Percentiles rank a stretch among this genome's conserved stretches.
Conservation (phyloP, 495 filamentous ascomycete genomes). For the Bryoglossum gracile region DNA sequence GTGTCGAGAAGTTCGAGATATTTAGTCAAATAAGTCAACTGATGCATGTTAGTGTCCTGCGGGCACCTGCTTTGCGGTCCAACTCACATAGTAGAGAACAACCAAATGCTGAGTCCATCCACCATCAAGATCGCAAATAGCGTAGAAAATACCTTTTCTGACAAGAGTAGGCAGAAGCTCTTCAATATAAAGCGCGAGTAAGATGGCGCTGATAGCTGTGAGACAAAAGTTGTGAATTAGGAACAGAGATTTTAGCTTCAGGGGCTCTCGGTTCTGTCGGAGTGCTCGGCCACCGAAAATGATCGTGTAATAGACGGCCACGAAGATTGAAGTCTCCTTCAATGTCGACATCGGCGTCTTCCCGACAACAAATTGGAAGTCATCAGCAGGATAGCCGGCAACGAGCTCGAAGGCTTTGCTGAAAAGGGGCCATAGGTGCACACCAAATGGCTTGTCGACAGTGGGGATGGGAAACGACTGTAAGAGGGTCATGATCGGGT, state of each 20-base stretch:
- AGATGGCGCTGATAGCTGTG: slow-evolving; percentile 56
- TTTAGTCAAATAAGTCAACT: slow-evolving; percentile 77
- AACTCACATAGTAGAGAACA: slow-evolving; percentile 66
- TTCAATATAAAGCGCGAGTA: slow-evolving; percentile 66
- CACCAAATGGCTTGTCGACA: slow-evolving; percentile 8
- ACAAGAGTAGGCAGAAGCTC: slow-evolving; percentile 61
- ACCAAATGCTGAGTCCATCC: slow-evolving; percentile 73
- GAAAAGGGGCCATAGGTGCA: slow-evolving; percentile 71
- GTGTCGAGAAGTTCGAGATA: slow-evolving; percentile 73
- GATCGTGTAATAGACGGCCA: slow-evolving; percentile 60
- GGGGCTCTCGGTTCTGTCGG: slow-evolving; percentile 57
- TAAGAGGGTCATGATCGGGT: no score
- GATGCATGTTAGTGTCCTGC: slow-evolving; percentile 24
- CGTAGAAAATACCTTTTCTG: slow-evolving; percentile 57
- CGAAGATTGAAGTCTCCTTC: slow-evolving; percentile 52
- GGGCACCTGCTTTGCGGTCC: background rate
- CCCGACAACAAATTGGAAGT: slow-evolving; percentile 56
- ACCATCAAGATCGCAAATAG: slow-evolving; percentile 59
- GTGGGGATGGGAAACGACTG: no score
- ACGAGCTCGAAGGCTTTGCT: slow-evolving; percentile 64
- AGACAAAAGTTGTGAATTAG: slow-evolving; percentile 72
- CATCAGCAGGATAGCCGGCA: slow-evolving; percentile 59
- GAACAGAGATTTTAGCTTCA: slow-evolving; percentile 60
- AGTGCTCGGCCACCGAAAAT: slow-evolving; percentile 65
- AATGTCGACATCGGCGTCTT: slow-evolving; percentile 61